These are phyloP conservation scores for Coemansia sp. DNA, from an alignment of 371 early-diverging fungal genomes.

Conservation along the genomic window DNA sequence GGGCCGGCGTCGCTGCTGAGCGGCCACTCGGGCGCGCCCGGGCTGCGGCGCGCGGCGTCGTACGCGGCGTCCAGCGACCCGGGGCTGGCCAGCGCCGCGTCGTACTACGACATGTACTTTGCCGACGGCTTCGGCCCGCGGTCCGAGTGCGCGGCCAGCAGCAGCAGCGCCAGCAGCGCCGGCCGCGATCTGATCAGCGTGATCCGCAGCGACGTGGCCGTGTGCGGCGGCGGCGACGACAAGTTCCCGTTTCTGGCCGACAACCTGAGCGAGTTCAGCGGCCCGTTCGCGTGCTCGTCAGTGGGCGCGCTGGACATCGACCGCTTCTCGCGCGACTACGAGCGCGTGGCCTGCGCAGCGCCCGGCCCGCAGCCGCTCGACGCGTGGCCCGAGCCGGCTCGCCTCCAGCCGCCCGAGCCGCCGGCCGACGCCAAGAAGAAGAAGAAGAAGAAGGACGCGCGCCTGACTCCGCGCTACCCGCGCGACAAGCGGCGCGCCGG, in stretches of 20 bases:
- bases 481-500: constrained; percentile 3
- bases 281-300: constrained; percentile 24
- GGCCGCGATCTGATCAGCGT: constrained; percentile 26
- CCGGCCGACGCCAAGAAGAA: constrained; percentile 8
- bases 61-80: constrained; percentile 38
- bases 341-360: neutral
- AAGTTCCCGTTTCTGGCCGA: constrained; percentile 45
- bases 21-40: constrained; percentile 13
- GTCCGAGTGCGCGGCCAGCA: neutral
- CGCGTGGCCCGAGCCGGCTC: neutral
- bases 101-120: constrained; percentile 35
- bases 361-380: constrained; percentile 1
- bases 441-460: constrained; percentile 9
- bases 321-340: constrained; percentile 9
- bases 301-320: constrained; percentile 17
- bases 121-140: constrained; percentile 13
- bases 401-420: neutral
- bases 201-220: constrained; percentile 41
- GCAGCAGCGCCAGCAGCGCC: neutral
- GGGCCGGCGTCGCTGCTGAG: constrained; percentile 24
- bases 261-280: constrained; percentile 44
- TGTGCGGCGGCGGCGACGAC: constrained; percentile 38
- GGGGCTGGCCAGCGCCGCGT: constrained; percentile 26
- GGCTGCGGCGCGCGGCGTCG: constrained; percentile 15
- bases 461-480: constrained; percentile 3